Evolutionary conservation across 2,329 filamentous ascomycete genomes (phyloP), one percentile per base, ranked within the genome.

Genomic region (Monascus ruber): DNA sequence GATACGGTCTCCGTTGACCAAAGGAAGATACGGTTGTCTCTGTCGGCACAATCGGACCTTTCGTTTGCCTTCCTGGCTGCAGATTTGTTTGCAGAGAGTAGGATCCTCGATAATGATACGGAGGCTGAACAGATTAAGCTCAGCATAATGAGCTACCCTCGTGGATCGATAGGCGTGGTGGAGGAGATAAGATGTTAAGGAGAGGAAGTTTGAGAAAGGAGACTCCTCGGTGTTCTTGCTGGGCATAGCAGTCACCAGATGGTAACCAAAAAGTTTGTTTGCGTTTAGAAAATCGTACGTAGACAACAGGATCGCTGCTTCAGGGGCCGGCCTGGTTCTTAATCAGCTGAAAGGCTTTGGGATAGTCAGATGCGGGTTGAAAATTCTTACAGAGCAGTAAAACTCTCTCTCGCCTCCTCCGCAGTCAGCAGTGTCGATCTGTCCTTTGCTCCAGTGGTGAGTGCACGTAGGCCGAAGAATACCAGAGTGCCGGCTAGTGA

Each of bases 261-360:
- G 88, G 58, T 85, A 83, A 60, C 85, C 89, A 62, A 98, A 96
- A 6, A 95, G 72, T 63, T 95, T 96, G 68, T 96, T 98, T 28
- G 88, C 83, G 55, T 94, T 83, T 3, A 81, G 79, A 58, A 96
- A 96, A 59, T 96, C 91, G 58, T 96, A 98, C 0, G 85, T 81
- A 1, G 86, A 81, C 28, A 98, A 72, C 4, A 96, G 66, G 2
- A 93, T 72, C 4, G 88, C 80, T 10, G 86, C 83, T 59, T 88
- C 80, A 42, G 80, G 74, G 2, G 80, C 79, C 1, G 91, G 91
- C 48, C 86, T 93, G 48, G 35, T 37, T 17, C 17, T 17, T 3
- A 17, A 17, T 17, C 17, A 17, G 17, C 17, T 17, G 17, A 3
- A 17, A 17, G 17, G 17, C 17, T 17, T 17, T 17, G 3, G 17